Evolutionary conservation across 495 filamentous ascomycete species (phyloP), one percentile per base, ranked within the genome.

Genomic region (Trichoderma virens): DNA sequence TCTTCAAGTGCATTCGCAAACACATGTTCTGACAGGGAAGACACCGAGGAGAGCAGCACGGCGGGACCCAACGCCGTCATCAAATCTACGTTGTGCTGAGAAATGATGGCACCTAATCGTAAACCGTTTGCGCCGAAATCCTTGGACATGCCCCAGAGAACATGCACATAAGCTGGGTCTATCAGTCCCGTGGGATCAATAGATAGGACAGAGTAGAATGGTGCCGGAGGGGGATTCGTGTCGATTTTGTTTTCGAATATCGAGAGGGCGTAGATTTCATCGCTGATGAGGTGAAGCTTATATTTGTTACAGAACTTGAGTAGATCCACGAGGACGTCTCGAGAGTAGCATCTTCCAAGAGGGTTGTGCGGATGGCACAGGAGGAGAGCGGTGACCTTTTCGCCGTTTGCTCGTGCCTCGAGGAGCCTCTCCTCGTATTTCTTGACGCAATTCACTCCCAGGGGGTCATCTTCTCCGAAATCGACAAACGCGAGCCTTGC

Each of bases 31-130:
- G 18, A 83, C 70, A 60, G 67, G 72, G 1, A 79, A 79, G 2
- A 85, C 51, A 5, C 80, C 71, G 6, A 84, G 66, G 0, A 80
- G 79, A 51, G 74, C 77, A 11, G 76, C 73, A 2, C 76, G 78
- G 66, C 81, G 79, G 63, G 83, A 82, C 65, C 47, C 25, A 8
- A 7, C 62, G 39, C 64, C 64, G 23, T 64, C 43, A 18, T 63
- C 41, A 38, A 64, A 54, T 3, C 35, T 51, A 65, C 66, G 13
- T 67, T 38, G 60, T 69, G 69, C 30, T 62, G 64, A 1, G 67
- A 65, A 6, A 72, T 38, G n/a, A 80, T 51, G 32, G 66, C 64
- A 23, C 77, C 79, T 7, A 81, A 18, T 3, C 80, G 69, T 11
- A 82, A 43, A 1, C 80, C 80, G 51, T 72, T 73, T 28, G 70